phyloP scores from a whole-genome alignment of 1,284 basidiomycete species.

The Rhodofomes roseus region DNA sequence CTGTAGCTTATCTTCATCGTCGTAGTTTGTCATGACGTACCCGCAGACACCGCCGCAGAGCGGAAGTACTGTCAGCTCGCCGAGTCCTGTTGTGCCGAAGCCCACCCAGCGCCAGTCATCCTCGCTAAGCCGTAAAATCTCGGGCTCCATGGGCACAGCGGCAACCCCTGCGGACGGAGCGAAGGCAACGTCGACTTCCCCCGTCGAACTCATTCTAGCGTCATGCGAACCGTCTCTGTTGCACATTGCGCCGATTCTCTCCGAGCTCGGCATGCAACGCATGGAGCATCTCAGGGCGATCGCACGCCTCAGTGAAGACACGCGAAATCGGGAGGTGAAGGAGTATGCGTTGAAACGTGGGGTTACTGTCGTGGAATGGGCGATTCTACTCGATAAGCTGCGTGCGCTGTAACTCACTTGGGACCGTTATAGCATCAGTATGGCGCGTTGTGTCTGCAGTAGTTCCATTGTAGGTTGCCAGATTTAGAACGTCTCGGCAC shows the following conservation, averaged over 20 bases:
- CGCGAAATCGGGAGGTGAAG: slow-evolving; percentile 60
- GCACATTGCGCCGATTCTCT: slow-evolving; percentile 54
- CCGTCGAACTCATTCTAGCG: slow-evolving; percentile 46
- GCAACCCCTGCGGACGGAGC: slow-evolving; percentile 11
- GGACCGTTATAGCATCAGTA: neutral
- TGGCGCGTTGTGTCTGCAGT: neutral
- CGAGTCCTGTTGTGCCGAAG: slow-evolving; percentile 11
- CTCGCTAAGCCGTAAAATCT: slow-evolving; percentile 10
- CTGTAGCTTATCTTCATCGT: neutral
- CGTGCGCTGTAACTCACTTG: slow-evolving; percentile 27
- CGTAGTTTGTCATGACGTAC: slow-evolving; percentile 24
- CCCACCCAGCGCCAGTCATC: slow-evolving; percentile 10
- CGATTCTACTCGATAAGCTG: slow-evolving; percentile 62
- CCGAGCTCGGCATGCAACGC: slow-evolving; percentile 50
- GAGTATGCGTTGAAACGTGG: slow-evolving; percentile 62
- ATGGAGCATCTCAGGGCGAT: slow-evolving; percentile 61
- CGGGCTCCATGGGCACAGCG: slow-evolving; percentile 13
- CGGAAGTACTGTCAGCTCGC: slow-evolving; percentile 22
- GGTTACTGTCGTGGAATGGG: slow-evolving; percentile 71
- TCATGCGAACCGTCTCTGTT: slow-evolving; percentile 56
- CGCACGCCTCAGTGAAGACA: slow-evolving; percentile 54
- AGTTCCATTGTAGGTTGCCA: no score
- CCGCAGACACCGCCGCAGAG: slow-evolving; percentile 28
- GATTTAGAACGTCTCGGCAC: no score
- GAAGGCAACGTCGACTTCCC: slow-evolving; percentile 31